These are phyloP conservation scores for Neurospora sp. DNA, from an alignment of 495 filamentous ascomycete species.

Conservation along the genomic window DNA sequence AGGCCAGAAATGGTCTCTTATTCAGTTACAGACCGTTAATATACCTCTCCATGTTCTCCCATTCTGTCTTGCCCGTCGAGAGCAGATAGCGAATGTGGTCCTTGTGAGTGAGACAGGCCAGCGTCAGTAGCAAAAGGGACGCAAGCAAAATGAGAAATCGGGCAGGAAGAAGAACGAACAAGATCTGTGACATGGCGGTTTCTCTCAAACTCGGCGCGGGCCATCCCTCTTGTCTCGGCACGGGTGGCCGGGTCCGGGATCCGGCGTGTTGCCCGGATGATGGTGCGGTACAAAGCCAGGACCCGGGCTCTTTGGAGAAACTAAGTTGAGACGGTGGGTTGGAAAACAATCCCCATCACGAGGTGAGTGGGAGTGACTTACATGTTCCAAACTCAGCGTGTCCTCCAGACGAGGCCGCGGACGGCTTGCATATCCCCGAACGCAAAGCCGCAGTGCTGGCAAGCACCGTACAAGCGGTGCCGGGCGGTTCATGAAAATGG, in stretches of 20 bases:
- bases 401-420: conserved; percentile 24
- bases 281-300: conserved; percentile 47
- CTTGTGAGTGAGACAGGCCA: conserved; percentile 9
- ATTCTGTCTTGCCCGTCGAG: conserved; percentile 49
- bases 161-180: conserved; percentile 30
- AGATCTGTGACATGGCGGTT: conserved; percentile 61
- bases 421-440: conserved; percentile 34
- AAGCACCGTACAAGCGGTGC: background rate
- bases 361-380: conserved; percentile 15
- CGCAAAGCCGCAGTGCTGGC: conserved; percentile 12
- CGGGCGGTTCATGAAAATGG: background rate
- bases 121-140: conserved; percentile 5
- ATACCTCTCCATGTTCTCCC: conserved; percentile 50
- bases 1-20: background rate
- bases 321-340: conserved; percentile 22
- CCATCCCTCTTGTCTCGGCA: conserved; percentile 59
- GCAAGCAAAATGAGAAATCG: background rate
- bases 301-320: conserved; percentile 49
- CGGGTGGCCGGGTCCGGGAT: conserved; percentile 44
- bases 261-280: conserved; percentile 39
- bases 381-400: conserved; percentile 41
- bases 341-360: conserved; percentile 1
- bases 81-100: conserved; percentile 46
- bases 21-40: conserved; percentile 39
- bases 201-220: conserved; percentile 65